Percentiles rank a stretch among this genome's conserved stretches.
phyloP scores from a whole-genome alignment of 306 rosid species.

The Mimosa bimucronata region DNA sequence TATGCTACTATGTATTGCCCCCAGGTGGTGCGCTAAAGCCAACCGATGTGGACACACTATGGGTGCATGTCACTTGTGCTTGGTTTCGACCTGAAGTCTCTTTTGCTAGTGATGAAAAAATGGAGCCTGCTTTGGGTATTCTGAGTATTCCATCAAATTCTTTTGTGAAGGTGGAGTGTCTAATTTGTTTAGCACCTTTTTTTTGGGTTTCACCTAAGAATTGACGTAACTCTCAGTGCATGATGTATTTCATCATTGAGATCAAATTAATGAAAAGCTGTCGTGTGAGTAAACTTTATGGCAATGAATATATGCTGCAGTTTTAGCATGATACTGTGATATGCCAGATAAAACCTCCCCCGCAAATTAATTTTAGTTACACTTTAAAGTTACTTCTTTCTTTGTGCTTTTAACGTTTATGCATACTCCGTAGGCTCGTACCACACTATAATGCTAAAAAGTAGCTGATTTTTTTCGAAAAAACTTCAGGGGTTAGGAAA shows the following conservation, averaged over 20 bases:
- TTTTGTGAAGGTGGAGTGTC: conserved; percentile 81
- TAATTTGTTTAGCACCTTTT: conserved; percentile 3
- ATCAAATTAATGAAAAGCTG: not conserved
- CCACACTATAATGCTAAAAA: conserved; percentile 18
- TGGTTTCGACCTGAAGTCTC: conserved; percentile 99
- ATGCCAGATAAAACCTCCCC: not conserved
- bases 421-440: not conserved
- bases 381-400: conserved; percentile 20
- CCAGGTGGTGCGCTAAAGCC: conserved; percentile 99
- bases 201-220: not conserved
- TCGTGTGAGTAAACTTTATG: not conserved
- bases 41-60: conserved; percentile 85
- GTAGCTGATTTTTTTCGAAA: conserved; percentile 15
- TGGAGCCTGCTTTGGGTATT: conserved; percentile 99
- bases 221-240: not conserved
- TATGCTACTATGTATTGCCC: conserved; percentile 33
- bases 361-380: conserved; percentile 1
- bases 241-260: conserved; percentile 14
- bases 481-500: conserved; percentile 8
- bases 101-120: conserved; percentile 92
- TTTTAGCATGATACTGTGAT: not conserved
- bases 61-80: conserved; percentile 99
- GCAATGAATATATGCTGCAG: not conserved
- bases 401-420: conserved; percentile 21
- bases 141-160: conserved; percentile 98